Evolutionary conservation across 2,329 filamentous ascomycete genomes (phyloP), one percentile per base, ranked within the genome.

Genomic region (Arthrobotrys musiformis): DNA sequence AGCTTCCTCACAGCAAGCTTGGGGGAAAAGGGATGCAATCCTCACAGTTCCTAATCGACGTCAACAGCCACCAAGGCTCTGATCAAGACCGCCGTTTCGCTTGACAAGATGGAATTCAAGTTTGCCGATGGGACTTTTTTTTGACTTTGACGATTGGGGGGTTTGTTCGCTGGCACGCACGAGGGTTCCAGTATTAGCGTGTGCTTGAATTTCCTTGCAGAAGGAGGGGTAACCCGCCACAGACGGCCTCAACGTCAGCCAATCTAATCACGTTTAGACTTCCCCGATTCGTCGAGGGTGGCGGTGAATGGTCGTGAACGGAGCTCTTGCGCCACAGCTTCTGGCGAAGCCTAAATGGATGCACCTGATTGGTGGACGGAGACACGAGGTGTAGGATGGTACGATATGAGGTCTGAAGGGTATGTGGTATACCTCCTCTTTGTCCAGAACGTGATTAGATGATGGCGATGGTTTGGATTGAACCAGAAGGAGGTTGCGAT

Each of bases 191-290:
- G 48, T 52, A 40, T 33, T 24, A 77, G 60, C 35, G 48, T 67
- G 72, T 76, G 72, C 72, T 76, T 63, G 64, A 69, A 70, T 64
- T 76, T 75, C 46, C 48, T n/a, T 70, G 64, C 64, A 56, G 73
- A 77, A 70, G 73, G 73, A 77, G 73, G 73, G 73, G 73, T 77
- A 77, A 77, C 66, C 52, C 73, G 73, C 73, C 73, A 77, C 73
- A 77, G 64, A 37, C 42, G 33, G 42, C 42, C 54, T 61, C 46
- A 35, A 35, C 37, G 58, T 72, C 68, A 58, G 58, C 69, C 69
- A 66, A 66, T 66, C 40, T 26, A 64, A 48, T 35, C 42, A 40
- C 40, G 67, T 52, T 68, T 68, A 64, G 50, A 68, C 48, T 68
- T 68, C 35, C 52, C 50, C 52, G 35, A 60, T 68, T 60, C 50